A percentile compares a stretch with the other conserved stretches of the same genome.
Evolutionary conservation across 768 basidiomycete species (phyloP).

Genomic region (Russula lepida): DNA sequence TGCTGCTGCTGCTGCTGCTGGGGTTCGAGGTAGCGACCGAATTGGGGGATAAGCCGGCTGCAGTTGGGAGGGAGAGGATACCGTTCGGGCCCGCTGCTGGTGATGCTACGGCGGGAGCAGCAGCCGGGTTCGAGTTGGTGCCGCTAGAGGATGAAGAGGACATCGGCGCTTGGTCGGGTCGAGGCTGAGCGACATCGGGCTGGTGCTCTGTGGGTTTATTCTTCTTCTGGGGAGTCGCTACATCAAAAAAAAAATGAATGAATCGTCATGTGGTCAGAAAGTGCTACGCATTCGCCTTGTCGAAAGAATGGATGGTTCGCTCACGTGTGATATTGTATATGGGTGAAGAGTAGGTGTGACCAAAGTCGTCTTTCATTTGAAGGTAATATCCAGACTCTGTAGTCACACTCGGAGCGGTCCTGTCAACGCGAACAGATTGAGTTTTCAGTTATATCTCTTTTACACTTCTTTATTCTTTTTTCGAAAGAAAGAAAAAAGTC

Average conservation of each 20-base stretch:
- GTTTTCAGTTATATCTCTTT: not conserved
- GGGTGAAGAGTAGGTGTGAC: slow-evolving; percentile 25
- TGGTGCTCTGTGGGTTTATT: not conserved
- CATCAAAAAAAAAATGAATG: not conserved
- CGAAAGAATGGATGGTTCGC: slow-evolving; percentile 3
- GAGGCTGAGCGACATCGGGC: not conserved
- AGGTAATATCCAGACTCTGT: slow-evolving; percentile 24
- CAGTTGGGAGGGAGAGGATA: slow-evolving; percentile 1
- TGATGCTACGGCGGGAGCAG: not conserved
- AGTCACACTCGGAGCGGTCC: slow-evolving; percentile 25
- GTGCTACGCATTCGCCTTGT: not conserved
- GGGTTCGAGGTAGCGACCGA: not conserved
- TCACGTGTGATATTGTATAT: slow-evolving; percentile 27
- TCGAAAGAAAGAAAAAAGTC: slow-evolving; percentile 1
- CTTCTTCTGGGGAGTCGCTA: slow-evolving; percentile 7
- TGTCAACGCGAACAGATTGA: slow-evolving; percentile 1
- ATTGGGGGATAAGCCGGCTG: not conserved
- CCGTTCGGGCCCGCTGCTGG: slow-evolving; percentile 1
- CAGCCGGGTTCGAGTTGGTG: not conserved
- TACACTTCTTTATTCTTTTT: not conserved
- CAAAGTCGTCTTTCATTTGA: slow-evolving; percentile 27
- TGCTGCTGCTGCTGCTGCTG: too few relatives aligned
- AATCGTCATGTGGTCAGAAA: not conserved
- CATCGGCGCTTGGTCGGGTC: slow-evolving; percentile 5
- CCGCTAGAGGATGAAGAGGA: not conserved